These are phyloP conservation scores for Cytospora paraplurivora DNA, from an alignment of 2,329 filamentous ascomycete genomes.

Conservation along the genomic window DNA sequence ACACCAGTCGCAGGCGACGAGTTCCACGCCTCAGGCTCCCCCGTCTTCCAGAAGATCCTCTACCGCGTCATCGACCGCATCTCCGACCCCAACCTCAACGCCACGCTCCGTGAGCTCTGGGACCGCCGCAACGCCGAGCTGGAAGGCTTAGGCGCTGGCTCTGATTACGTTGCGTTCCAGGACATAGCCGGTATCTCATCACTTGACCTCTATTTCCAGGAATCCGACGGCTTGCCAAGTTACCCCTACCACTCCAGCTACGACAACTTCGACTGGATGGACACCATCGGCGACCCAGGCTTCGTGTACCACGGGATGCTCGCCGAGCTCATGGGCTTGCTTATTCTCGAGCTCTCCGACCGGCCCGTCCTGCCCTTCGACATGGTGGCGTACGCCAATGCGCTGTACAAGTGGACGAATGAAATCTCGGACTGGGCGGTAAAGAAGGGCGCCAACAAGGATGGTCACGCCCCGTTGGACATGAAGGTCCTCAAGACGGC, in stretches of 20 bases:
- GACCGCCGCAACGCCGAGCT: slow-evolving; percentile 63
- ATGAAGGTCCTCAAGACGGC: slow-evolving; percentile 65
- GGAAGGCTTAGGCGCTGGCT: slow-evolving; percentile 69
- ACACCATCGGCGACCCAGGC: slow-evolving; percentile 74
- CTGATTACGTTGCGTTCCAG: slow-evolving; percentile 90
- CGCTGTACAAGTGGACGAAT: slow-evolving; percentile 65
- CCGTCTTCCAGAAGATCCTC: slow-evolving; percentile 74
- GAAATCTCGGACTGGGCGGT: slow-evolving; percentile 68
- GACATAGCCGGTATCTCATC: slow-evolving; percentile 87
- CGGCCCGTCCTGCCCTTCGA: slow-evolving; percentile 82
- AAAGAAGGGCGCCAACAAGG: slow-evolving; percentile 50
- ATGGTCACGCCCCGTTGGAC: slow-evolving; percentile 45
- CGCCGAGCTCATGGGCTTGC: slow-evolving; percentile 75
- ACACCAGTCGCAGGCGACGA: slow-evolving; percentile 74
- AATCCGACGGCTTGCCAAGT: slow-evolving; percentile 36
- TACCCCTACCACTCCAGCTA: slow-evolving; percentile 83
- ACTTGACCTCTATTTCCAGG: slow-evolving; percentile 76
- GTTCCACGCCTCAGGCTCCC: slow-evolving; percentile 79
- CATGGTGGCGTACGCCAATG: slow-evolving; percentile 69
- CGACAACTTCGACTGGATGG: slow-evolving; percentile 88
- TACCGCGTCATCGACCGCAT: slow-evolving; percentile 74
- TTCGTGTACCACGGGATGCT: slow-evolving; percentile 81
- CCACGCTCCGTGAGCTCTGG: slow-evolving; percentile 76
- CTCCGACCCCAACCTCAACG: slow-evolving; percentile 69
- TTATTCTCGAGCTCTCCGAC: slow-evolving; percentile 85